phyloP scores from a whole-genome alignment of 768 basidiomycete genomes.

The Coprinopsis cinerea region DNA sequence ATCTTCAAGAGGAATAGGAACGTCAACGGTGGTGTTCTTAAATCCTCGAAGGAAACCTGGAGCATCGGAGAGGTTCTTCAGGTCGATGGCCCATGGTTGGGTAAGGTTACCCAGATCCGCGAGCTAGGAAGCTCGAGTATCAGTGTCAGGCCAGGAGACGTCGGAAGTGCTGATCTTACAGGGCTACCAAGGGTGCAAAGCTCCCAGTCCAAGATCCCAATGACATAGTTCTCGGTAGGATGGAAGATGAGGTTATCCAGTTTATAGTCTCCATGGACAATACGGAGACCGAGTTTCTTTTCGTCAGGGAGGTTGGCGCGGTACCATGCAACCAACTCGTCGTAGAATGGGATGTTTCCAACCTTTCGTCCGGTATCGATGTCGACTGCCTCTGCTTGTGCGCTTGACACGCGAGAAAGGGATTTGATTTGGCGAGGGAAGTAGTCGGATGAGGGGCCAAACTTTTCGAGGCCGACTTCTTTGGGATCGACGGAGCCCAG shows the following conservation, averaged over 20 bases:
- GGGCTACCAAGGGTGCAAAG: constrained; percentile 92
- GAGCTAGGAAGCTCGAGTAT: constrained; percentile 36
- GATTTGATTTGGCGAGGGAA: constrained; percentile 94
- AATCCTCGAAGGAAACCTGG: constrained; percentile 42
- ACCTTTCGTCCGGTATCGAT: constrained; percentile 51
- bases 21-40: constrained; percentile 51
- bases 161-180: constrained; percentile 36
- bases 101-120: constrained; percentile 91
- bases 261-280: constrained; percentile 98
- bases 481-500: constrained; percentile 60
- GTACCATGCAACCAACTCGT: constrained; percentile 76
- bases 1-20: constrained; percentile 61
- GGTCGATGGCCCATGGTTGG: constrained; percentile 69
- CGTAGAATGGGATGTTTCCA: constrained; percentile 72
- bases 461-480: constrained; percentile 60
- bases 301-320: constrained; percentile 70
- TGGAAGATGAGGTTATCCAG: constrained; percentile 97
- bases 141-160: constrained; percentile 2
- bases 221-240: constrained; percentile 83
- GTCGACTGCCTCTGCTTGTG: constrained; percentile 66
- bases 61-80: constrained; percentile 29
- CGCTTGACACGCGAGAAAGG: constrained; percentile 72
- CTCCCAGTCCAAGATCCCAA: constrained; percentile 98
- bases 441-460: constrained; percentile 73
- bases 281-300: constrained; percentile 63